A percentile compares a stretch with the other conserved stretches of the same genome.
Evolutionary conservation across 306 rosid genomes (phyloP).

Genomic region (Mimosa pudica): DNA sequence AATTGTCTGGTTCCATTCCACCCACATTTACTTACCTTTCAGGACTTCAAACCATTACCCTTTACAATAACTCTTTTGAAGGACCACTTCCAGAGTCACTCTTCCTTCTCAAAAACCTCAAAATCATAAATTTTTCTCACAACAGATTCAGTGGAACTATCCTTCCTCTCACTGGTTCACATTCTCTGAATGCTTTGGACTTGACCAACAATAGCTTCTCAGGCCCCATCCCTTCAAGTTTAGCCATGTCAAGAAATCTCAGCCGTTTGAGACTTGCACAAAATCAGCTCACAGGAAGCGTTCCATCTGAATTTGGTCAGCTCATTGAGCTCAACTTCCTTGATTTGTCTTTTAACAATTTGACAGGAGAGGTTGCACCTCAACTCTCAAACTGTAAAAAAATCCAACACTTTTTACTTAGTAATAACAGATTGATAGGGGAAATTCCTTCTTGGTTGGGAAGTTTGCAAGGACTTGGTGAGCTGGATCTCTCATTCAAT

Average conservation of each 20-base stretch:
- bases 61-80: constrained; percentile 91
- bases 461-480: constrained; percentile 70
- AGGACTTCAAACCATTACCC: constrained; percentile 69
- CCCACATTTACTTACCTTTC: constrained; percentile 79
- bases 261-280: constrained; percentile 81
- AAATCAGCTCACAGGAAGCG: constrained; percentile 62
- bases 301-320: constrained; percentile 62
- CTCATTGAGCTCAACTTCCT: constrained; percentile 76
- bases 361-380: constrained; percentile 59
- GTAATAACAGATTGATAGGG: constrained; percentile 64
- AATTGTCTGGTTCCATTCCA: constrained; percentile 81
- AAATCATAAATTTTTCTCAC: constrained; percentile 83
- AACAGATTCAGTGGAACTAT: constrained; percentile 76
- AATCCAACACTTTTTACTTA: constrained; percentile 72
- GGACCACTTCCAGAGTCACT: constrained; percentile 84
- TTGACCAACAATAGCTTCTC: constrained; percentile 94
- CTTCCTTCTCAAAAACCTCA: constrained; percentile 66
- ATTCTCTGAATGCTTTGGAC: constrained; percentile 66
- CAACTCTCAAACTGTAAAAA: constrained; percentile 61
- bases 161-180: constrained; percentile 72
- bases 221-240: constrained; percentile 71
- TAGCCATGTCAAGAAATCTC: constrained; percentile 64
- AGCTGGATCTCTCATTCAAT: constrained; percentile 83
- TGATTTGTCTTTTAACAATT: constrained; percentile 76
- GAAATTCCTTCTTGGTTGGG: constrained; percentile 70